These are phyloP conservation scores for Podospora sp. DNA, from an alignment of 495 filamentous ascomycete species.

Conservation along the genomic window DNA sequence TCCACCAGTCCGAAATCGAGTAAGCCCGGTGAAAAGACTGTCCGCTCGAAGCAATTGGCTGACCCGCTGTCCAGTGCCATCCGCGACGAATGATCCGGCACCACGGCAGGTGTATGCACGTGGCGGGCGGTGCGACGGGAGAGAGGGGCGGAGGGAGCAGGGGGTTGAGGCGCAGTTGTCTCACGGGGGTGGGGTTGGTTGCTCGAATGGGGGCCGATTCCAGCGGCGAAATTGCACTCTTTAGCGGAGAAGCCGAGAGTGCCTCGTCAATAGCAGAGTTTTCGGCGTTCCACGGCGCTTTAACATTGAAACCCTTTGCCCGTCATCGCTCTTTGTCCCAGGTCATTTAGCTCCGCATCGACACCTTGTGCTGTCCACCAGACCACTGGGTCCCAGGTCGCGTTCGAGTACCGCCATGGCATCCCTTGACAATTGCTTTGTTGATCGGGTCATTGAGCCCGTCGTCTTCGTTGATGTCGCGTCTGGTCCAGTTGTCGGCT, in stretches of 20 bases:
- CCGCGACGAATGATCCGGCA: slow-evolving; percentile 22
- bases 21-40: slow-evolving; percentile 22
- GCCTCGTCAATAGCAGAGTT: neutral
- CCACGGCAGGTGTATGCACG: neutral
- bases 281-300: too few relatives aligned
- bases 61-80: slow-evolving; percentile 11
- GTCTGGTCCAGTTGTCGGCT: slow-evolving; percentile 13
- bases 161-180: neutral
- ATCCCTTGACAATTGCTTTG: slow-evolving; percentile 30
- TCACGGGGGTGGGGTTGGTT: neutral
- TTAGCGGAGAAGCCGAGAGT: neutral
- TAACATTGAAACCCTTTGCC: too few relatives aligned
- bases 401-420: slow-evolving; percentile 22
- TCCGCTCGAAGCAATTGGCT: neutral
- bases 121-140: neutral
- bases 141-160: neutral
- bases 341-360: too few relatives aligned
- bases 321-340: too few relatives aligned
- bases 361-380: too few relatives aligned
- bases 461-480: slow-evolving; percentile 32
- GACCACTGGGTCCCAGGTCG: neutral
- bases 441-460: slow-evolving; percentile 29
- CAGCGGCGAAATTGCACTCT: too few relatives aligned
- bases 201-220: neutral
- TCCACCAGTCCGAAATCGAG: slow-evolving; percentile 34